These are phyloP conservation scores for Phellinidium pouzarii DNA, from an alignment of 1,284 basidiomycete genomes.

Conservation along the genomic window DNA sequence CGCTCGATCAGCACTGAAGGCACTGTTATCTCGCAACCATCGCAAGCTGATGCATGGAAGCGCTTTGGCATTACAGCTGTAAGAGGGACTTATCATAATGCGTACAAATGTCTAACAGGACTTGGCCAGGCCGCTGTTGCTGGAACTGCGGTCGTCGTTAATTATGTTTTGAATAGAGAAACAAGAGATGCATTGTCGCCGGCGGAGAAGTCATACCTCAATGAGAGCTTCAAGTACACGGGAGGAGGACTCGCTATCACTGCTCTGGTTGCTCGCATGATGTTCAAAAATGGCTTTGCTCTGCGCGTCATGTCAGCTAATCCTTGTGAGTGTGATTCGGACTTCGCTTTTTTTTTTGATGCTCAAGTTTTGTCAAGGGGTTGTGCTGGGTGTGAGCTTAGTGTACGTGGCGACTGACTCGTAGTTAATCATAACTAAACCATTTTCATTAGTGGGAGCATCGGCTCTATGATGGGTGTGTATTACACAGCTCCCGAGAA, in stretches of 20 bases:
- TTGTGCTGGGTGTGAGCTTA: conserved; percentile 79
- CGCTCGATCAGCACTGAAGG: conserved; percentile 40
- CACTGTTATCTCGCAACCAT: conserved; percentile 30
- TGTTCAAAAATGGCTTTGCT: conserved; percentile 73
- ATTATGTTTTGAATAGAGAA: conserved; percentile 70
- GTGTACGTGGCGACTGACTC: conserved; percentile 37
- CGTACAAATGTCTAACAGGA: background rate
- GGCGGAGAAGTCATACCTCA: conserved; percentile 64
- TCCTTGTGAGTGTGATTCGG: conserved; percentile 51
- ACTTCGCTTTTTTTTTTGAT: background rate
- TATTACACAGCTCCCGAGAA: conserved; percentile 72
- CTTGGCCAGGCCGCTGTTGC: conserved; percentile 54
- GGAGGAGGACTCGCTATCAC: conserved; percentile 76
- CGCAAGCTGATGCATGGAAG: conserved; percentile 40
- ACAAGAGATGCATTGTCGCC: conserved; percentile 60
- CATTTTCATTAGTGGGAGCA: conserved; percentile 38
- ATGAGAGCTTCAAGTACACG: conserved; percentile 82
- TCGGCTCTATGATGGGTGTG: conserved; percentile 75
- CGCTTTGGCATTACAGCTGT: conserved; percentile 46
- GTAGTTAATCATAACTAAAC: conserved; percentile 17
- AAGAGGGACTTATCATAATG: conserved; percentile 20
- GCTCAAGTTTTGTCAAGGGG: conserved; percentile 41
- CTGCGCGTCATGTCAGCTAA: conserved; percentile 81
- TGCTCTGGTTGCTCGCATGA: conserved; percentile 67
- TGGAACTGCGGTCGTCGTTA: conserved; percentile 56